Evolutionary conservation across 768 basidiomycete genomes (phyloP).

Genomic region (Lactarius sp.): DNA sequence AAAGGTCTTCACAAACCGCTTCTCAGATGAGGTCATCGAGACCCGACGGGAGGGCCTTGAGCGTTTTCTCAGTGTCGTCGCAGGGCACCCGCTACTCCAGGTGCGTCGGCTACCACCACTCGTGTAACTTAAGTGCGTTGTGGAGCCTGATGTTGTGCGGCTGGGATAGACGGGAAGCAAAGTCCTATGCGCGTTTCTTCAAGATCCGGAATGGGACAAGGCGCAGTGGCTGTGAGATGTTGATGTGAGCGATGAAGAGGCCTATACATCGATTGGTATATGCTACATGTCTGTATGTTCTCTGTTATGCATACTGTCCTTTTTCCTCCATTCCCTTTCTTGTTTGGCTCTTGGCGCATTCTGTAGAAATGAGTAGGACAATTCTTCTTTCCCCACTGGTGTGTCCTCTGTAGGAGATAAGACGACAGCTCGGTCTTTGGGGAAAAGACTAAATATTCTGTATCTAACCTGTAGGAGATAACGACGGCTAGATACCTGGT

Average conservation of each 20-base stretch:
- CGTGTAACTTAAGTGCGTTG: background rate
- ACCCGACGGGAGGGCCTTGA: conserved; percentile 87
- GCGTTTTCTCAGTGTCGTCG: conserved; percentile 92
- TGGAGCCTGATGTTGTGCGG: background rate
- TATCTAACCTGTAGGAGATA: no score
- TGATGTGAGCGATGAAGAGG: background rate
- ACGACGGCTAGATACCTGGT: no score
- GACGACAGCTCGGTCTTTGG: no score
- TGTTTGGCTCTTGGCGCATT: conserved; percentile 1
- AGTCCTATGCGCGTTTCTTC: conserved; percentile 91
- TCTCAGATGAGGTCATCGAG: conserved; percentile 97
- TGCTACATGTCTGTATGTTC: conserved; percentile 9
- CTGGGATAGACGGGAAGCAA: conserved; percentile 81
- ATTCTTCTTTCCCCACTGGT: background rate
- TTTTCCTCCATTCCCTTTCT: background rate
- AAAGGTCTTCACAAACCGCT: conserved; percentile 97
- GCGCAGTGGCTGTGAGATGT: conserved; percentile 60
- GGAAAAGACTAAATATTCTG: no score
- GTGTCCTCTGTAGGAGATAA: no score
- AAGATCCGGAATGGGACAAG: conserved; percentile 91
- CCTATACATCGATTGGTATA: conserved; percentile 5
- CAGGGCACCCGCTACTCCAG: conserved; percentile 95
- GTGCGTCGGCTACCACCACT: conserved; percentile 39
- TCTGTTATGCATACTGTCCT: background rate
- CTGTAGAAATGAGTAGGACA: conserved; percentile 1